Evolutionary conservation across 495 filamentous ascomycete genomes (phyloP).

Genomic region (Geoglossum glabrum): DNA sequence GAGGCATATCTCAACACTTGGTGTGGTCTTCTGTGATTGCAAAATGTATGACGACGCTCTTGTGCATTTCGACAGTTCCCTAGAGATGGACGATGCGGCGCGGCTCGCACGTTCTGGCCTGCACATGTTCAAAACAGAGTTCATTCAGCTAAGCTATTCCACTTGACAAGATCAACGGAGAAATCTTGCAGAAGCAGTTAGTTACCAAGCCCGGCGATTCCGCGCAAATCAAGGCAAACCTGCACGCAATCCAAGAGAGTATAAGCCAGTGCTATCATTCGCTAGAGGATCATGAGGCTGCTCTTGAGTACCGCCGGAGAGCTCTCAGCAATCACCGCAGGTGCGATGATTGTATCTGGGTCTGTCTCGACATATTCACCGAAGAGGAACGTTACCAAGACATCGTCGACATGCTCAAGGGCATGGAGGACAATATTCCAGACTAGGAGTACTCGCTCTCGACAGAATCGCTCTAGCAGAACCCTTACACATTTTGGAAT

Average conservation of each 20-base stretch:
- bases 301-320: background rate
- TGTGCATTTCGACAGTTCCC: background rate
- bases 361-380: background rate
- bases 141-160: background rate
- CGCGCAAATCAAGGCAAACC: background rate
- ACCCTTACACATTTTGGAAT: background rate
- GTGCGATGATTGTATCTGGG: background rate
- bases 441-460: background rate
- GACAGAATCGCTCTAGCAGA: background rate
- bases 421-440: background rate
- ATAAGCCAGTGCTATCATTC: background rate
- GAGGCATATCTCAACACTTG: too few relatives aligned
- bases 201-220: background rate
- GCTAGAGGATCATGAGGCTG: background rate
- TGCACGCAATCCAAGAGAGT: background rate
- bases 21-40: background rate
- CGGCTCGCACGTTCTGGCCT: background rate
- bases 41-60: background rate
- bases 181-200: background rate
- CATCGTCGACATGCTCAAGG: background rate
- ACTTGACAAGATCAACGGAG: background rate
- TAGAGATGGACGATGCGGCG: background rate
- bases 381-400: background rate
- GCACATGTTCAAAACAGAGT: background rate
- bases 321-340: background rate